Conservation (phyloP, 768 basidiomycete species). For the Suillus bovinus region DNA sequence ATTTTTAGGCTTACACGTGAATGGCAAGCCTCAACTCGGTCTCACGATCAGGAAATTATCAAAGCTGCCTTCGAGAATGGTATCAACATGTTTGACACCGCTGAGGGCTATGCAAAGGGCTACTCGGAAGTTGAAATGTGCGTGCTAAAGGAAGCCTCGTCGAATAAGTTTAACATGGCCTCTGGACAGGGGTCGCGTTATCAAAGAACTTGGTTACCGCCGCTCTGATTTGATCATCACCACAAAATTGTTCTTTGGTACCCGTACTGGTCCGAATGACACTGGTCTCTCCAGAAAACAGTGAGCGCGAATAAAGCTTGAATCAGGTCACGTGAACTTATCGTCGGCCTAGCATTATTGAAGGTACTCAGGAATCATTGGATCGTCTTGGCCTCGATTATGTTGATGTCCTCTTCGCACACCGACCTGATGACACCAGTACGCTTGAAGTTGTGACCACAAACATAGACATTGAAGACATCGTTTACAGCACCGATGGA, state of each 20-base stretch:
- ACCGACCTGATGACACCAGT: conserved; percentile 45
- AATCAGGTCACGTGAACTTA: background rate
- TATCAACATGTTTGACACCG: conserved; percentile 52
- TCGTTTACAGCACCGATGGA: conserved; percentile 41
- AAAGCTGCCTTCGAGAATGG: conserved; percentile 53
- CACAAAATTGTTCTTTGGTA: conserved; percentile 62
- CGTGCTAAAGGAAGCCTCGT: conserved; percentile 5
- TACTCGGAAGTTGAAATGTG: conserved; percentile 56
- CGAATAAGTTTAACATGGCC: background rate
- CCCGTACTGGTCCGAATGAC: conserved; percentile 46
- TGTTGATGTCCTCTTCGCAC: conserved; percentile 50
- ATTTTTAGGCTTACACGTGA: background rate
- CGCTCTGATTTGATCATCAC: conserved; percentile 52
- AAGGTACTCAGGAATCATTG: conserved; percentile 52
- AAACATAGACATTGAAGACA: conserved; percentile 7
- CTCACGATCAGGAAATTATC: conserved; percentile 45
- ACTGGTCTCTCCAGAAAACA: conserved; percentile 36
- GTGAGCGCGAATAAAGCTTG: conserved; percentile 15
- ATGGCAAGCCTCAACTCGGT: background rate
- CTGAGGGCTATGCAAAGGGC: conserved; percentile 47
- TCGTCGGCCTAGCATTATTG: conserved; percentile 44
- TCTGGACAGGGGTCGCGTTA: conserved; percentile 45
- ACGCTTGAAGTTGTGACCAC: conserved; percentile 7
- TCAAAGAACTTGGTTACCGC: conserved; percentile 53
- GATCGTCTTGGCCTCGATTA: conserved; percentile 55